These are phyloP conservation scores for Pluteus cervinus DNA, from an alignment of 768 basidiomycete species.

Conservation along the genomic window DNA sequence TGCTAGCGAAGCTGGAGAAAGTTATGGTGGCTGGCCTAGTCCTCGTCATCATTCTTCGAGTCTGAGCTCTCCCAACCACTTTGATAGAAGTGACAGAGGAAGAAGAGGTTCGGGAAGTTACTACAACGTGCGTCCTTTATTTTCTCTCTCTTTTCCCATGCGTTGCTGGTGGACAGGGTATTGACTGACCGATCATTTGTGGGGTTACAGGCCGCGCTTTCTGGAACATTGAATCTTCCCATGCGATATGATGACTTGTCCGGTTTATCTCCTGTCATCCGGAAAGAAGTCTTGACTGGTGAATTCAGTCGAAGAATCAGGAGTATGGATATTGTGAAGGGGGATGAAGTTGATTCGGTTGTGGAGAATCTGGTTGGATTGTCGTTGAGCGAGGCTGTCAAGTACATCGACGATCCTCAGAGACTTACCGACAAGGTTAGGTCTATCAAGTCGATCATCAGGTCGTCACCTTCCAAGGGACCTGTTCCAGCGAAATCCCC, in stretches of 20 bases:
- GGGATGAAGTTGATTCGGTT: slow-evolving; percentile 52
- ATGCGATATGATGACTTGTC: slow-evolving; percentile 87
- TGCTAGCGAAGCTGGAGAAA: slow-evolving; percentile 76
- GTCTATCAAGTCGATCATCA: slow-evolving; percentile 24
- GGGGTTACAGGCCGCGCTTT: slow-evolving; percentile 77
- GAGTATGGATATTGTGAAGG: slow-evolving; percentile 43
- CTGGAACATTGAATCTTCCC: slow-evolving; percentile 73
- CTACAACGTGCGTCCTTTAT: slow-evolving; percentile 57
- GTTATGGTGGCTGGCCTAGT: slow-evolving; percentile 67
- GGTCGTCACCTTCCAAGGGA: slow-evolving; percentile 24
- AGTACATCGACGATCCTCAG: slow-evolving; percentile 63
- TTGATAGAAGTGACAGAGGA: slow-evolving; percentile 57
- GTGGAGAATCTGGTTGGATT: slow-evolving; percentile 69
- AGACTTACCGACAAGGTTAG: slow-evolving; percentile 64
- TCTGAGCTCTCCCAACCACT: slow-evolving; percentile 53
- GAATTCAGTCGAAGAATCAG: slow-evolving; percentile 76
- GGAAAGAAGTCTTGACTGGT: slow-evolving; percentile 80
- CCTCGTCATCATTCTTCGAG: slow-evolving; percentile 51
- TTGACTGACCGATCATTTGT: too few species aligned
- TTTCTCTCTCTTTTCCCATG: slow-evolving; percentile 7
- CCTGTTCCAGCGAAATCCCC: slow-evolving; percentile 45
- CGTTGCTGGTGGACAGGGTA: too few species aligned
- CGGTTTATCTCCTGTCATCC: slow-evolving; percentile 78
- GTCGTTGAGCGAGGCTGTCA: slow-evolving; percentile 71
- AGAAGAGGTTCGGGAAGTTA: slow-evolving; percentile 84